Base-by-base conservation (phyloP, 106 monocot species). In the Acorus gramineus region DNA sequence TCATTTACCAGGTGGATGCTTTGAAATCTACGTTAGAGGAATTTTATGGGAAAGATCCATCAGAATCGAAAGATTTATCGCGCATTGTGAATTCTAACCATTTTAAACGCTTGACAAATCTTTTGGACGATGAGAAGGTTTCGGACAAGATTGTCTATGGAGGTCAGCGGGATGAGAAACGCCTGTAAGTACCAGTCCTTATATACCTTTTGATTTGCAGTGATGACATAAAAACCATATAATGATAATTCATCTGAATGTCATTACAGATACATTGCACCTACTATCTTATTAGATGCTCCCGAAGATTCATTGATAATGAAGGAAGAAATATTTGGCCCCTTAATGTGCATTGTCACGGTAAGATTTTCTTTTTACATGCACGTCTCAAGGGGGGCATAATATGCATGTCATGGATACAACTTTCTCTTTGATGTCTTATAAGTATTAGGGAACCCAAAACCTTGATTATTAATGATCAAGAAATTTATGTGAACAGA, bases 291-390 rank as follows among this genome's bases (percentile, higher is more conserved):
- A 65, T 59, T 89, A 59, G 85, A 89, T 63, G 78, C 76, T 62
- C 84, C 89, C 10, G 59, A 63, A 60, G 85, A 89, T 77, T 66
- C 89, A 11, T 6, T 57, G 43, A 74, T 89, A 49, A 89, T 89
- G 89, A 71, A 76, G 52, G 82, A 82, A 4, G 89, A 89, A 61
- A 82, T 89, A 48, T 89, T 89, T 66, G 89, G 89, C 47, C 89
- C 89, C 14, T 74, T 85, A 48, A 79, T 89, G 63, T 85, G 85
- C 11, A 82, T 89, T 53, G 11, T 85, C 57, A 79, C 76, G 46
- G 89, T 89, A 59, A 69, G 75, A 52, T 43, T 7, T 11, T 11
- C 46, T 56, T 4, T 28, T 66, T 52, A 14, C 4, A 11, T 13
- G 4, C 28, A 7, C 12, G 7, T 58, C 8, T 6, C n/a, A n/a